A percentile compares a stretch with the other conserved stretches of the same genome.
These are phyloP conservation scores for Trypanosoma caninum DNA, from an alignment of 208 protist species.

Conservation along the genomic window DNA sequence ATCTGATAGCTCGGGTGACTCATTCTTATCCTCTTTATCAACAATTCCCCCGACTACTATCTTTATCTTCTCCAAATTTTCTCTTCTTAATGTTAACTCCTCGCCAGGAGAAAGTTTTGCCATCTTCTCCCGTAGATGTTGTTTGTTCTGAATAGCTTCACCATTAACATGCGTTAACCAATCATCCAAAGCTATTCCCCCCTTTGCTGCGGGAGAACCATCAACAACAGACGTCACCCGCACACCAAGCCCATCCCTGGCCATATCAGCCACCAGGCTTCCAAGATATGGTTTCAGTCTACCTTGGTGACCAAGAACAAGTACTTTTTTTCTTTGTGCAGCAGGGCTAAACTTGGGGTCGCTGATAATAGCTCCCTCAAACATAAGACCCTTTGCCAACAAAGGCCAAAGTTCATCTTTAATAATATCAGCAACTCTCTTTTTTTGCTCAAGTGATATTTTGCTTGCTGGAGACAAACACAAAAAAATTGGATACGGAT, in stretches of 20 bases:
- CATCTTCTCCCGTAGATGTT: slow-evolving; percentile 68
- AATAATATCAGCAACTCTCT: slow-evolving; percentile 57
- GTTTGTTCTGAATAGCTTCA: slow-evolving; percentile 68
- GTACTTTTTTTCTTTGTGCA: slow-evolving; percentile 76
- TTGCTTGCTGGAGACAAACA: slow-evolving; percentile 49
- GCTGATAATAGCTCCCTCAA: slow-evolving; percentile 82
- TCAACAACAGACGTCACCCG: slow-evolving; percentile 83
- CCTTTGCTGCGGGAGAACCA: slow-evolving; percentile 77
- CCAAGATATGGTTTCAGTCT: slow-evolving; percentile 82
- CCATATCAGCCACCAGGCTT: slow-evolving; percentile 85
- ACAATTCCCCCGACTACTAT: slow-evolving; percentile 80
- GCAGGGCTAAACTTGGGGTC: slow-evolving; percentile 88
- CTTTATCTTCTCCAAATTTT: slow-evolving; percentile 84
- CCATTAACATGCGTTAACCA: slow-evolving; percentile 88
- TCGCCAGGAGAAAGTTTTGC: slow-evolving; percentile 66
- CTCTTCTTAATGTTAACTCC: slow-evolving; percentile 75
- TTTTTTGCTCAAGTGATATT: slow-evolving; percentile 48
- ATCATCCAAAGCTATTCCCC: slow-evolving; percentile 77
- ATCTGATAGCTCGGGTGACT: slow-evolving; percentile 53
- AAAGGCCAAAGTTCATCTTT: slow-evolving; percentile 43
- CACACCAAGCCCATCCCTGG: slow-evolving; percentile 83
- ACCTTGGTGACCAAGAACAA: slow-evolving; percentile 70
- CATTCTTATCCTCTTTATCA: slow-evolving; percentile 51
- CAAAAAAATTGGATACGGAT: slow-evolving; percentile 81
- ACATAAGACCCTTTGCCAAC: slow-evolving; percentile 84